phyloP scores from a whole-genome alignment of 768 basidiomycete genomes.

The Suillus subalutaceus region DNA sequence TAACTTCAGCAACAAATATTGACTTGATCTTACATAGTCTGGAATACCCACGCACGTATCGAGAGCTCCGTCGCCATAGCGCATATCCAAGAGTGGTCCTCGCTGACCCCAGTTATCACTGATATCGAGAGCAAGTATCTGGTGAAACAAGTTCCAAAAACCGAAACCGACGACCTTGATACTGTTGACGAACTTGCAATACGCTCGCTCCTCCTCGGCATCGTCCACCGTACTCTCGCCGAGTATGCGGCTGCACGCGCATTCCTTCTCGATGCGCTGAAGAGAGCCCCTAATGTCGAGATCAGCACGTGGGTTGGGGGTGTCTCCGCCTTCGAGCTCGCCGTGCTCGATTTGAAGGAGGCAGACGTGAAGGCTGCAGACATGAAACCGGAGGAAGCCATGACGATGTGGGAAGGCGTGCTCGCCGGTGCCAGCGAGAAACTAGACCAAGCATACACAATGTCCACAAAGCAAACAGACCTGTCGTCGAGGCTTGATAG shows the following conservation, averaged over 20 bases:
- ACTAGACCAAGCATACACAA: conserved; percentile 52
- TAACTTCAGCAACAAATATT: conserved; percentile 4
- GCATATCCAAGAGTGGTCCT: conserved; percentile 58
- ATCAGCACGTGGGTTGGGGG: conserved; percentile 70
- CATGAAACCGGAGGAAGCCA: conserved; percentile 34
- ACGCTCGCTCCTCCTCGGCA: conserved; percentile 69
- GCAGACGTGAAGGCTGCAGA: conserved; percentile 40
- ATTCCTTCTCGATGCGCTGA: conserved; percentile 56
- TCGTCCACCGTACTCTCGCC: conserved; percentile 61
- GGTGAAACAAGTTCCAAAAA: not conserved
- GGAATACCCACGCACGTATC: conserved; percentile 77
- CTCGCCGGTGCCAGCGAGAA: conserved; percentile 50
- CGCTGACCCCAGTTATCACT: conserved; percentile 49
- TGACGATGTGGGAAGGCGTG: conserved; percentile 48
- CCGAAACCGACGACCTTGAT: conserved; percentile 50
- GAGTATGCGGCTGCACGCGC: conserved; percentile 46
- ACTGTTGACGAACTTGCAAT: conserved; percentile 72
- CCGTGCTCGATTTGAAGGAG: conserved; percentile 70
- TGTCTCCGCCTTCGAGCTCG: conserved; percentile 69
- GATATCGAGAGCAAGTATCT: conserved; percentile 36
- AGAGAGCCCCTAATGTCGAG: conserved; percentile 41
- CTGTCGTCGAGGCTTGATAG: conserved; percentile 70
- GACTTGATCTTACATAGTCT: conserved; percentile 48
- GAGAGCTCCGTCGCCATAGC: conserved; percentile 52
- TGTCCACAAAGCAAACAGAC: conserved; percentile 58